phyloP scores from a whole-genome alignment of 768 basidiomycete genomes.

The Crassisporium funariophilum region DNA sequence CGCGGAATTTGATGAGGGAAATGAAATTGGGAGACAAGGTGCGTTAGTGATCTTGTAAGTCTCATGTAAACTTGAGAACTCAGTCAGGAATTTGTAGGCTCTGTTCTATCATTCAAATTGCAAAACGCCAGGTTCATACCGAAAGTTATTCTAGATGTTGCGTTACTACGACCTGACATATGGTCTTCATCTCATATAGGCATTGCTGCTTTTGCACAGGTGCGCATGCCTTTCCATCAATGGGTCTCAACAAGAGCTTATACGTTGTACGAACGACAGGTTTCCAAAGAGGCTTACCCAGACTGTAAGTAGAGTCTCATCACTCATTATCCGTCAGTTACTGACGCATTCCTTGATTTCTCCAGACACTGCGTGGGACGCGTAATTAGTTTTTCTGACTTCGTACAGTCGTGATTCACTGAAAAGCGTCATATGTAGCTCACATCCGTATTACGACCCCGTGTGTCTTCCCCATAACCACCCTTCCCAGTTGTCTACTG shows the following conservation, averaged over 20 bases:
- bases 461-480: constrained; percentile 39
- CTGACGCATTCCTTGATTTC: constrained; percentile 4
- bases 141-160: background rate
- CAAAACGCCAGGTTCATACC: constrained; percentile 67
- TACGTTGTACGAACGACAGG: constrained; percentile 39
- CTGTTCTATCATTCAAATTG: constrained; percentile 90
- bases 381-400: constrained; percentile 47
- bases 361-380: constrained; percentile 88
- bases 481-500: background rate
- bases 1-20: constrained; percentile 80
- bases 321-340: background rate
- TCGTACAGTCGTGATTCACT: background rate
- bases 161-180: constrained; percentile 6
- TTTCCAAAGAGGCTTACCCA: constrained; percentile 85
- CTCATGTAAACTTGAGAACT: background rate
- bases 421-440: constrained; percentile 25
- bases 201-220: constrained; percentile 82
- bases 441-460: constrained; percentile 81
- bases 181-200: constrained; percentile 40
- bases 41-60: constrained; percentile 7
- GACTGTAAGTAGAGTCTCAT: constrained; percentile 61
- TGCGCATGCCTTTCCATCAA: constrained; percentile 27
- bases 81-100: constrained; percentile 44
- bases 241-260: constrained; percentile 6
- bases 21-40: constrained; percentile 81